Conservation (phyloP, 768 basidiomycete species). For the Tricholoma sp. region DNA sequence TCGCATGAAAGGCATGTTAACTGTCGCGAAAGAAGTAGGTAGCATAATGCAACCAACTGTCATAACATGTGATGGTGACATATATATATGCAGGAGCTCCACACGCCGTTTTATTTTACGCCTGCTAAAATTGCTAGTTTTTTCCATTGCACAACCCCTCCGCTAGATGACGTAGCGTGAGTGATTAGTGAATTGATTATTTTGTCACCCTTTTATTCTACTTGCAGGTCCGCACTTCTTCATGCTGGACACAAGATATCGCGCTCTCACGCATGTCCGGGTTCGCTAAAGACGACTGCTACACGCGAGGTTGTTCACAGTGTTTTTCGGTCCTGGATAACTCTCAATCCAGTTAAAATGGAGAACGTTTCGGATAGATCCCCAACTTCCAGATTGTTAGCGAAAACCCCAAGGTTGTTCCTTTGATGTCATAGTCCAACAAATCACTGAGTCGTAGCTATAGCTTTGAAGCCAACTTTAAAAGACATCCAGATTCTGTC, state of each 20-base stretch:
- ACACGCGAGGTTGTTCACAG: slow-evolving; percentile 69
- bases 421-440: not conserved
- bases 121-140: slow-evolving; percentile 72
- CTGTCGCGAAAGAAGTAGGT: slow-evolving; percentile 79
- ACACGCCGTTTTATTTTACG: slow-evolving; percentile 82
- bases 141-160: slow-evolving; percentile 79
- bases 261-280: slow-evolving; percentile 84
- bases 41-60: not conserved
- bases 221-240: slow-evolving; percentile 76
- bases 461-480: slow-evolving; percentile 70
- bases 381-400: slow-evolving; percentile 65
- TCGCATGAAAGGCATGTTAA: slow-evolving; percentile 95
- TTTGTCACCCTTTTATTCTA: not conserved
- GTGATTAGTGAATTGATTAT: slow-evolving; percentile 17
- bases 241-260: slow-evolving; percentile 83
- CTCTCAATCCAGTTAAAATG: slow-evolving; percentile 75
- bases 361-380: slow-evolving; percentile 75
- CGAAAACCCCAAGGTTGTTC: slow-evolving; percentile 61
- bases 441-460: slow-evolving; percentile 5
- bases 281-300: slow-evolving; percentile 90
- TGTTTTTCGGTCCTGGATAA: slow-evolving; percentile 81
- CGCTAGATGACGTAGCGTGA: slow-evolving; percentile 71
- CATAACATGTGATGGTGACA: not conserved
- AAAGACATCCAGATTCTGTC: slow-evolving; percentile 60
- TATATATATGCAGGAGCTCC: slow-evolving; percentile 53